Conservation (phyloP, 108 stramenopile species). For the Cyclostephanos invisitatus region DNA sequence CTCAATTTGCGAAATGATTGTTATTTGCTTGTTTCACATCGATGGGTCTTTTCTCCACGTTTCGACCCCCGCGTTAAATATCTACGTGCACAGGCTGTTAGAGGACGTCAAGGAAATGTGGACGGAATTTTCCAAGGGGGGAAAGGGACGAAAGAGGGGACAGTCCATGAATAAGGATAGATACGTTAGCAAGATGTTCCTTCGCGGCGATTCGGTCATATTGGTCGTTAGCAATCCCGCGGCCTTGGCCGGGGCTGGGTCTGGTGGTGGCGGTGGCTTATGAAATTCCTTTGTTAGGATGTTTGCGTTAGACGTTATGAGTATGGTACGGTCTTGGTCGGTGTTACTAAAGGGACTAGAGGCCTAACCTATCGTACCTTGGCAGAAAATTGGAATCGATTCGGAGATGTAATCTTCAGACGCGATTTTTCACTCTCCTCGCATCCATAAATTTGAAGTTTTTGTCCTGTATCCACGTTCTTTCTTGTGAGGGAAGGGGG, state of each 20-base stretch:
- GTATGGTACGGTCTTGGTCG: no score
- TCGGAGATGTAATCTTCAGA: no score
- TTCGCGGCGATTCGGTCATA: conserved; percentile 98
- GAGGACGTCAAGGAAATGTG: conserved; percentile 99
- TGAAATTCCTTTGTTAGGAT: not conserved
- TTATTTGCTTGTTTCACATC: not conserved
- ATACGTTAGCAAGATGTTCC: conserved; percentile 98
- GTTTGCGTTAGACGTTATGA: no score
- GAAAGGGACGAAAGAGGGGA: conserved; percentile 89
- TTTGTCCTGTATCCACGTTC: no score
- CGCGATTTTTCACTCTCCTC: no score
- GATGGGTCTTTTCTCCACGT: not conserved
- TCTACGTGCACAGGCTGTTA: conserved; percentile 68
- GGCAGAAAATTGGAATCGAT: no score
- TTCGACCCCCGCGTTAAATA: not conserved
- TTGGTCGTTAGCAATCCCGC: conserved; percentile 92
- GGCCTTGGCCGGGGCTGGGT: conserved; percentile 52
- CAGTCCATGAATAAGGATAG: conserved; percentile 93
- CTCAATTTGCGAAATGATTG: not conserved
- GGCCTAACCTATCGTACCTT: no score
- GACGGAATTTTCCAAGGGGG: conserved; percentile 96
- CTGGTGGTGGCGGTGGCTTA: not conserved
- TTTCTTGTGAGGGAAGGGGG: no score
- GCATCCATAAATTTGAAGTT: no score
- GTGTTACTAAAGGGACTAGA: no score